Conservation (phyloP, 495 filamentous ascomycete species). For the Aspergillus nidulans region DNA sequence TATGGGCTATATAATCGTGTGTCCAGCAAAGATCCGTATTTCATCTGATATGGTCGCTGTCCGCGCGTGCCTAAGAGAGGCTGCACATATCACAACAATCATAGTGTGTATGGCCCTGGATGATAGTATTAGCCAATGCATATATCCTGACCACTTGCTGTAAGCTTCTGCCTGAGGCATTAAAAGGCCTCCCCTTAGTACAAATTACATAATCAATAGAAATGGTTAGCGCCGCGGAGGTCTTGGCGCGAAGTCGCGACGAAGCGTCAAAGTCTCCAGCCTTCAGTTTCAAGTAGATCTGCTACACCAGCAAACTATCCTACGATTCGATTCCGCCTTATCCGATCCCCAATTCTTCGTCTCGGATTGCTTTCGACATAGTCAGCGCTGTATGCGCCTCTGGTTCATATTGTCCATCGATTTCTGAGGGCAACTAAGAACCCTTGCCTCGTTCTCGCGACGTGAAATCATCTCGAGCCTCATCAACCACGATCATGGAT, state of each 20-base stretch:
- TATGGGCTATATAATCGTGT: no score
- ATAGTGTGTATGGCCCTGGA: no score
- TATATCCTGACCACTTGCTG: no score
- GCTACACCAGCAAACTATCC: background rate
- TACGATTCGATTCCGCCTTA: background rate
- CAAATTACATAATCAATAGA: slow-evolving; percentile 8
- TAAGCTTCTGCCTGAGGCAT: background rate
- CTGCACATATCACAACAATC: no score
- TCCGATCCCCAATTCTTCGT: background rate
- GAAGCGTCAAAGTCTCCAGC: slow-evolving; percentile 15
- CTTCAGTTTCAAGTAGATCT: background rate
- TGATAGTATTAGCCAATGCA: no score
- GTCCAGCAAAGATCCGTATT: no score
- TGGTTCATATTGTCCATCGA: background rate
- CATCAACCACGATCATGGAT: slow-evolving; percentile 33
- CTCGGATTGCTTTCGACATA: background rate
- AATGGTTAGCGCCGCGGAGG: background rate
- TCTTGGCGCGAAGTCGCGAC: slow-evolving; percentile 17
- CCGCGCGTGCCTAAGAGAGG: no score
- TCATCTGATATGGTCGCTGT: no score
- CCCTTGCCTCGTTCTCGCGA: slow-evolving; percentile 33
- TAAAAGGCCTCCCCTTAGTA: no score
- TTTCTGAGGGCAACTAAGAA: slow-evolving; percentile 22
- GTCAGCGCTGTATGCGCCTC: slow-evolving; percentile 15
- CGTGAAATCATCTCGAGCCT: slow-evolving; percentile 20